Evolutionary conservation across 352 stramenopile species (phyloP), one percentile per base, ranked within the genome.

Genomic region (Blastocystis sp.): DNA sequence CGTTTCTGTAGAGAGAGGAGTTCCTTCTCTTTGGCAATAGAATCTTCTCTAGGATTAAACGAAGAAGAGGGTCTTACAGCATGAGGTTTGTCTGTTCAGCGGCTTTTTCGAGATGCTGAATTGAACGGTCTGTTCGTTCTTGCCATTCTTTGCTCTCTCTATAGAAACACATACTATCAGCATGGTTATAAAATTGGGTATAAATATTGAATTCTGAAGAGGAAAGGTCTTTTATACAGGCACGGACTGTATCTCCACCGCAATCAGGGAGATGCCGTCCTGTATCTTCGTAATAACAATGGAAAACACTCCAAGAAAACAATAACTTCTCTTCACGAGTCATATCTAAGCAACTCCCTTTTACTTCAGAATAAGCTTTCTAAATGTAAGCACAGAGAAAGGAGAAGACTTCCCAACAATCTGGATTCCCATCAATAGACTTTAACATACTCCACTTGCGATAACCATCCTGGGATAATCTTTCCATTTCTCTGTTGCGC

Each of bases 131-230:
- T 50, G 54, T 64, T 8, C 47, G 73, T 34, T 66, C 47, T 43
- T 66, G 73, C 73, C 73, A 84, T 53, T 84, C 73, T 37, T 29
- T 29, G 68, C 73, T 84, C 56, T 84, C 73, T 23, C 73, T 50
- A 29, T 84, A 84, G 73, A 54, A 84, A 43, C 73, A 84, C 34
- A 84, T 64, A 55, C 73, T 84, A 29, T 84, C 73, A 13, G 23
- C 73, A 43, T 84, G 73, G 56, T 84, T 66, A 37, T 68, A 84
- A 45, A 84, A 84, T 34, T 84, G 73, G 20, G 73, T 84, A 43
- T 66, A 84, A 43, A 84, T 84, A 29, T 84, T 53, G n/a, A 84
- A 84, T 47, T 84, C 73, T 7, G 3, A 53, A 18, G 50, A 26
- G 9, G 73, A 43, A 7, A 84, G 56, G 13, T 26, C 11, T 9